Evolutionary conservation across 495 filamentous ascomycete species (phyloP), one percentile per base, ranked within the genome.

Genomic region (Lasiosphaeria hispida): DNA sequence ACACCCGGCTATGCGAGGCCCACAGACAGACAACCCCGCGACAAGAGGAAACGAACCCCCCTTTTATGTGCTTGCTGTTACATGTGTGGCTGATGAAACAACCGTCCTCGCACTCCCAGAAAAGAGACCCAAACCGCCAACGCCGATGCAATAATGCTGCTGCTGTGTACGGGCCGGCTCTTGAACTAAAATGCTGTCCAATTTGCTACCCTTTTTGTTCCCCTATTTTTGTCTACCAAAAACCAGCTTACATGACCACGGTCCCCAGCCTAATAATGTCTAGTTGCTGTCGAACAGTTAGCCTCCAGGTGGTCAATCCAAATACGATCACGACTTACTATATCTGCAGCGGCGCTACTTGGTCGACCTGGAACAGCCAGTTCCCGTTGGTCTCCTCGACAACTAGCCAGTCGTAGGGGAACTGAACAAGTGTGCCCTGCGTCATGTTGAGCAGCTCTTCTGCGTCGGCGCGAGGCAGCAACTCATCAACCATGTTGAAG

Each of bases 331-430:
- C 1, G 13, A 83, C 92, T 84, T 83, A 96, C 93, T 97, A 98
- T 58, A 98, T 98, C 75, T 96, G 90, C 75, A 97, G 77, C 49
- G 94, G 94, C 61, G 94, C 95, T 69, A 98, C 84, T 67, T 94
- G 88, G 71, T 98, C 94, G 45, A 97, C 87, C 71, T 90, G 90
- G 71, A 97, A 97, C 47, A 97, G 83, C 95, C 95, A 98, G 69
- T 96, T 96, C 39, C 91, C 91, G 60, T 88, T 90, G 63, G 86
- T 83, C 75, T 97, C 94, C 74, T 97, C 95, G 63, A 86, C 87
- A 52, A 83, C 82, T 47, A 98, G 83, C 91, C 95, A 98, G 57
- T 98, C 89, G 69, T 96, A 94, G 13, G 94, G 94, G 79, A 92
- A 98, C 52, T 90, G 72, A 30, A 98, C 92, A 39, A 98, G 75